These are phyloP conservation scores for Angomonas ambiguus DNA, from an alignment of 208 protist genomes.

Conservation along the genomic window DNA sequence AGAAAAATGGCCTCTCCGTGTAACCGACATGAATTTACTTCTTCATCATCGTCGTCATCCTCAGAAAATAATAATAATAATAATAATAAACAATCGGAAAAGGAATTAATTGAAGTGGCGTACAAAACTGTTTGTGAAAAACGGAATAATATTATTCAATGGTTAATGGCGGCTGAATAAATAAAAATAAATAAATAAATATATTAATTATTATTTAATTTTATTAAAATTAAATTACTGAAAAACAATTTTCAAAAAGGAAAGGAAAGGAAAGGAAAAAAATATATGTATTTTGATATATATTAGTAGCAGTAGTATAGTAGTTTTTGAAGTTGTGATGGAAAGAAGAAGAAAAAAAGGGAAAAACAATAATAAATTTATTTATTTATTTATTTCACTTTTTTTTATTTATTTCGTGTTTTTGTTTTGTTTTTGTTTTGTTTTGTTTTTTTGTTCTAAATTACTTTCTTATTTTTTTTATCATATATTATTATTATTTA, in stretches of 20 bases:
- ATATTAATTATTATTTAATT: slow-evolving; percentile 8
- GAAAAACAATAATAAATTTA: slow-evolving; percentile 12
- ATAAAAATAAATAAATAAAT: neutral
- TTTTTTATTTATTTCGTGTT: slow-evolving; percentile 18
- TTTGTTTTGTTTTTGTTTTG: slow-evolving; percentile 14
- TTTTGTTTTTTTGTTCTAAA: slow-evolving; percentile 1
- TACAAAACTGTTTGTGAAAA: too few relatives aligned
- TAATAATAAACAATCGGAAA: neutral
- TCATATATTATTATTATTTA: slow-evolving; percentile 9
- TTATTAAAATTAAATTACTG: neutral
- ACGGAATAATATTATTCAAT: slow-evolving; percentile 11
- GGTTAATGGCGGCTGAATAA: neutral
- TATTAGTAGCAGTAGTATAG: too few relatives aligned
- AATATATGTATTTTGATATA: slow-evolving; percentile 5
- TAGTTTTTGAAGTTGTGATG: too few relatives aligned
- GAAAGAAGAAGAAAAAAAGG: slow-evolving; percentile 9
- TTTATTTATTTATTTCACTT: too few relatives aligned
- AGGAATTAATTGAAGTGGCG: too few relatives aligned
- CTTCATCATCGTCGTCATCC: neutral
- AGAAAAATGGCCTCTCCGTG: too few relatives aligned
- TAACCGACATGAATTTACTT: too few relatives aligned
- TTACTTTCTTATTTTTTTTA: slow-evolving; percentile 13
- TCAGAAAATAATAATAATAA: neutral
- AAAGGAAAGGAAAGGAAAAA: neutral
- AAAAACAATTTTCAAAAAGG: neutral